Base-by-base conservation (phyloP, 495 filamentous ascomycete genomes). In the Penicillium parvum region DNA sequence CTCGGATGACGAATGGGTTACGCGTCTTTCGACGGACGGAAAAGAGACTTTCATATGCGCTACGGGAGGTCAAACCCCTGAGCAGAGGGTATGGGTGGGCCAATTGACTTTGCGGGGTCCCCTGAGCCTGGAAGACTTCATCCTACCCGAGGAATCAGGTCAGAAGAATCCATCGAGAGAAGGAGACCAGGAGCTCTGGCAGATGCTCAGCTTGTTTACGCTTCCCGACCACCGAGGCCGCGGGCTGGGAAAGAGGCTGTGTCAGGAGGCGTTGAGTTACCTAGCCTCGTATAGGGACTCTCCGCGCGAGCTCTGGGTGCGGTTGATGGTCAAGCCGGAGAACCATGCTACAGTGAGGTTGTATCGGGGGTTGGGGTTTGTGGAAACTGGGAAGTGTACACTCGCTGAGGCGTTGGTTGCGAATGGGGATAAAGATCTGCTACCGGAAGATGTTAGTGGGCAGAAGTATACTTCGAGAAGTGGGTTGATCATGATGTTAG, bases 201-300 rank as follows among this genome's bases (percentile, higher is more conserved):
- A 69, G 12, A 64, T 67, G 60, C 55, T 65, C 1, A 61, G 61
- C 19, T 27, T 69, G 12, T 69, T 60, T 33, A 63, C 51, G 0
- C 49, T 52, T 16, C 57, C 64, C 3, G 46, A 48, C 2, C 55
- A 67, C 38, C 62, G 62, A 0, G 60, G 64, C 9, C 35, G 45
- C 16, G 64, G 66, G 6, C 47, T 69, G 16, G 66, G 57, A 0
- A 55, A 50, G n/a, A 57, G 49, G 26, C 41, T 69, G 6, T 64
- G 64, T n/a, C 43, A 55, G 21, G 46, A 47, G n/a, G 54, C 60
- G 3, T 17, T 65, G 8, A 47, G 52, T n/a, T 60, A 55, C 44
- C 50, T 64, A 17, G 29, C 20, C 5, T 34, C 45, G 0, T 59
- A 56, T 26, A 36, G 40, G 2, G 12, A 28, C 1, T 38, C 34